Evolutionary conservation across 1,139 yeast species (phyloP), one percentile per base, ranked within the genome.

Genomic region (Debaryomyces fabryi): DNA sequence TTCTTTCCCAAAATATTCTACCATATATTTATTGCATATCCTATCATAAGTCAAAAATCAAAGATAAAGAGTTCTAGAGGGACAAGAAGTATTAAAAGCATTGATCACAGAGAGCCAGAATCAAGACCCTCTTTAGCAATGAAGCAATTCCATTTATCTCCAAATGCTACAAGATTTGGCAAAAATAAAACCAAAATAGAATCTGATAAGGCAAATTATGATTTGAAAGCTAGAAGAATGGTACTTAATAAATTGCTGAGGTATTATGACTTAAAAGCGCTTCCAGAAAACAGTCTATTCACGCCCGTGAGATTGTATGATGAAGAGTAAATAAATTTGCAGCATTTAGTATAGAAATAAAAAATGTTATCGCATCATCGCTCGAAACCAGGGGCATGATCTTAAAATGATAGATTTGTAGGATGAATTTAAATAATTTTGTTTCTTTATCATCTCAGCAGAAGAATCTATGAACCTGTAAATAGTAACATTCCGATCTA

Each of bases 1-100:
- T 58, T 59, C 36, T 34, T 64, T 20, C 69, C 69, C 2, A 59
- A 51, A 39, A 50, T 59, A 6, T 45, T 58, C 8, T 42, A 59
- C 34, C 56, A 56, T 36, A 42, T 56, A 6, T 55, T 58, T 38
- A 35, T 59, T 4, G 42, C 57, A n/a, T 56, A 56, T 45, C 63
- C 63, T 2, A 29, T 55, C 4, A 13, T 51, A 38, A 20, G 39
- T 43, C 39, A 33, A 39, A 39, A 29, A 47, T 39, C 18, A 43
- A 44, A 36, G 42, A 13, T 5, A 8, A 35, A n/a, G 10, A 10
- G 9, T 9, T 20, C 24, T 6, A 46, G 32, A 39, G 45, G 16
- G 47, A 48, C 36, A 47, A 45, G 36, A 23, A 46, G 25, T 33
- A 44, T n/a, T 18, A 33, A 15, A 42, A 34, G 18, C 3, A 33